A percentile compares a stretch with the other conserved stretches of the same genome.
phyloP scores from a whole-genome alignment of 192 early-diverging fungal genomes.

The Pilaira anomala region DNA sequence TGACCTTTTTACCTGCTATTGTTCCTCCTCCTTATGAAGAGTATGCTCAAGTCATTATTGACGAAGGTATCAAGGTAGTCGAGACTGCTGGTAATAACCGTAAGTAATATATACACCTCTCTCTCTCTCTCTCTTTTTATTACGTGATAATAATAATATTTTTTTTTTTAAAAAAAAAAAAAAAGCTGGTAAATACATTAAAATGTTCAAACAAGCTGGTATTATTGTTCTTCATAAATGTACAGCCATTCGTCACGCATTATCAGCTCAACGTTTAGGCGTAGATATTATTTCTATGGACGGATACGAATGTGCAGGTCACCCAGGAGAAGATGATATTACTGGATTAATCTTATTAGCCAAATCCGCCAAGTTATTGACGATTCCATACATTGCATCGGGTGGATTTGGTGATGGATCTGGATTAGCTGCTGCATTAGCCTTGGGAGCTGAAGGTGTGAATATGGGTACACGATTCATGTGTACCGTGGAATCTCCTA shows the following conservation, averaged over 20 bases:
- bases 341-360: conserved; percentile 69
- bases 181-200: conserved; percentile 66
- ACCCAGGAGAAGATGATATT: conserved; percentile 82
- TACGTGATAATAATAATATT: neutral
- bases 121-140: neutral
- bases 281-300: conserved; percentile 76
- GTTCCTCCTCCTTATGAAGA: conserved; percentile 76
- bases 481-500: conserved; percentile 70
- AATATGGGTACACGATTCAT: conserved; percentile 90
- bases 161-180: conserved; percentile 8
- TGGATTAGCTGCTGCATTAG: conserved; percentile 65
- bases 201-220: conserved; percentile 69
- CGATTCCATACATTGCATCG: conserved; percentile 73
- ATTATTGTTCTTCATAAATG: conserved; percentile 79
- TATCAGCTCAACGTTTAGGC: conserved; percentile 58
- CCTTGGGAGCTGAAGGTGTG: conserved; percentile 58
- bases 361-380: conserved; percentile 62
- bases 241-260: conserved; percentile 72
- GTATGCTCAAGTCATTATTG: conserved; percentile 69
- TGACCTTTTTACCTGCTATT: conserved; percentile 79
- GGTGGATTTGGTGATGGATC: conserved; percentile 77
- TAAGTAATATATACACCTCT: too few species aligned
- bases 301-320: conserved; percentile 83
- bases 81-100: conserved; percentile 86
- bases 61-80: conserved; percentile 75